Conservation (phyloP, 805 yeast species). For the Pichia membranifaciens region DNA sequence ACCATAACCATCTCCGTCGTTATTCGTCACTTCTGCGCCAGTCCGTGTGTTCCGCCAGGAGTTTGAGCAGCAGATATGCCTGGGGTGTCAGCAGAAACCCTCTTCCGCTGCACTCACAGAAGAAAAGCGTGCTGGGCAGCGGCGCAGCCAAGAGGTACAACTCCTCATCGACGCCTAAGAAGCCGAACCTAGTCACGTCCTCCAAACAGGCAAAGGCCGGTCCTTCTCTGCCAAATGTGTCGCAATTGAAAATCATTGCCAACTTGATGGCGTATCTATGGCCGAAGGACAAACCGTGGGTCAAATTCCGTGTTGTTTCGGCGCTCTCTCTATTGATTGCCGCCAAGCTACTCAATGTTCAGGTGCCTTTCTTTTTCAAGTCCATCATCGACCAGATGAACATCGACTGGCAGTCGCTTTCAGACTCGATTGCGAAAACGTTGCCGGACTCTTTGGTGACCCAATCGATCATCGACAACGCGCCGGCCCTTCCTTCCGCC, state of each 20-base stretch:
- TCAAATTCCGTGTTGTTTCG: constrained; percentile 64
- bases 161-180: constrained; percentile 4
- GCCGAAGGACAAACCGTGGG: constrained; percentile 68
- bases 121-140: too few species aligned
- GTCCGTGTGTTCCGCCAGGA: too few species aligned
- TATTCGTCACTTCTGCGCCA: too few species aligned
- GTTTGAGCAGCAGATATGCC: too few species aligned
- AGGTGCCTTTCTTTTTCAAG: constrained; percentile 93
- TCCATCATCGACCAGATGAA: constrained; percentile 88
- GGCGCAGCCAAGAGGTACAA: constrained; percentile 4
- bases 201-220: constrained; percentile 14
- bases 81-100: too few species aligned
- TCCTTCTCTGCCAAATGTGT: constrained; percentile 23
- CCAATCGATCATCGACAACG: constrained; percentile 11
- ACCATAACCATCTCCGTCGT: too few species aligned
- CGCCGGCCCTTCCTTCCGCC: constrained; percentile 42
- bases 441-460: constrained; percentile 11
- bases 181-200: constrained; percentile 16
- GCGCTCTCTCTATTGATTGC: constrained; percentile 71
- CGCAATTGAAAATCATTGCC: constrained; percentile 52
- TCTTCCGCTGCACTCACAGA: too few species aligned
- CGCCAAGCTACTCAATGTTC: constrained; percentile 84
- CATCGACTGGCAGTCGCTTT: constrained; percentile 66
- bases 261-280: constrained; percentile 68
- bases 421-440: constrained; percentile 37